Conservation (phyloP, 495 filamentous ascomycete genomes). For the Tuber microsphaerosporum region DNA sequence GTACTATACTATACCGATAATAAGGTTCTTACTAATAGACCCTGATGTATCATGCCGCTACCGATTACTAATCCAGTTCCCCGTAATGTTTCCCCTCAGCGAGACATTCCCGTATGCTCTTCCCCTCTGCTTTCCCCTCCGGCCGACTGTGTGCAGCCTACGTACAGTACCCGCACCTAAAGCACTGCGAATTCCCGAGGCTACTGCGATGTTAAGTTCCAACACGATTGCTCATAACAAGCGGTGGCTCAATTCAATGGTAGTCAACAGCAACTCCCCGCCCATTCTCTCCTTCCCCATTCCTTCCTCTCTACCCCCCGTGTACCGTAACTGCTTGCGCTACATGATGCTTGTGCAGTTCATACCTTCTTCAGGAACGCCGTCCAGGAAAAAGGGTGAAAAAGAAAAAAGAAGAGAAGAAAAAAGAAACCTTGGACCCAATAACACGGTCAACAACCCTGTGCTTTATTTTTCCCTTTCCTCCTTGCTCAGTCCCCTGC, state of each 20-base stretch:
- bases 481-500: not conserved
- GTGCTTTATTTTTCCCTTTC: not conserved
- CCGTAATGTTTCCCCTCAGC: too few relatives aligned
- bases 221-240: not conserved
- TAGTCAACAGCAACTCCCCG: not conserved
- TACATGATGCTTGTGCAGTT: not conserved
- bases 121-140: not conserved
- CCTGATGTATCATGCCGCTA: not conserved
- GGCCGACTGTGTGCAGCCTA: not conserved
- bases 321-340: not conserved
- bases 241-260: not conserved
- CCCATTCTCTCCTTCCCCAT: not conserved
- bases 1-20: too few relatives aligned
- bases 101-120: too few relatives aligned
- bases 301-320: not conserved
- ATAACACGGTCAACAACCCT: not conserved
- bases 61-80: not conserved
- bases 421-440: conserved; percentile 3
- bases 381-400: not conserved
- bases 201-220: not conserved
- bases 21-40: not conserved
- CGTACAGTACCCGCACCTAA: not conserved
- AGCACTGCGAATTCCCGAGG: not conserved
- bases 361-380: conserved; percentile 1
- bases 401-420: not conserved